Evolutionary conservation across 2,329 filamentous ascomycete species (phyloP).

Genomic region (Alternaria sp.): DNA sequence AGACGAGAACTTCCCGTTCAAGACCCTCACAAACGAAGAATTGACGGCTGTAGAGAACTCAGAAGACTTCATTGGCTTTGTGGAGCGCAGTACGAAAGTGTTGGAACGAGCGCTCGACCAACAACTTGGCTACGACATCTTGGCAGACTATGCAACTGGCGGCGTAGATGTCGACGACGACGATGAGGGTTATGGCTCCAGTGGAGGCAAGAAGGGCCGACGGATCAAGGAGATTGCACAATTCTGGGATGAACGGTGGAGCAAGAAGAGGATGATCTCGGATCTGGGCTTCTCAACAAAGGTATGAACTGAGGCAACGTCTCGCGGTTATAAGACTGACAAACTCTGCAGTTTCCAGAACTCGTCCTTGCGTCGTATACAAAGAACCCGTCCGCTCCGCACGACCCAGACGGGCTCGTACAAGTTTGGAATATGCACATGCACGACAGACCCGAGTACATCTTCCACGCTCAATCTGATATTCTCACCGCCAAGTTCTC

Average conservation of each 20-base stretch:
- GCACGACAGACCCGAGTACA: conserved; percentile 92
- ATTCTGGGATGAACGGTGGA: conserved; percentile 95
- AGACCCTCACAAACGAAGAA: conserved; percentile 84
- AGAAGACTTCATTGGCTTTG: conserved; percentile 92
- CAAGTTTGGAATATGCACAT: conserved; percentile 98
- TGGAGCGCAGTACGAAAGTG: conserved; percentile 95
- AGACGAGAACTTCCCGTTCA: conserved; percentile 72
- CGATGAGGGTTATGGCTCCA: conserved; percentile 74
- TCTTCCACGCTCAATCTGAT: conserved; percentile 95
- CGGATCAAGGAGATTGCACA: conserved; percentile 87
- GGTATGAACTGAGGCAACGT: conserved; percentile 50
- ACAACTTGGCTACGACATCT: conserved; percentile 93
- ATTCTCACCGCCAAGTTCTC: conserved; percentile 96
- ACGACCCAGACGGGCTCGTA: conserved; percentile 90
- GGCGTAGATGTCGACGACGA: conserved; percentile 82
- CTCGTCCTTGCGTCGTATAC: conserved; percentile 94
- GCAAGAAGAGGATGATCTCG: conserved; percentile 96
- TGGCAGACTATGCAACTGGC: conserved; percentile 91
- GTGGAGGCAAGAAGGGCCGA: conserved; percentile 73
- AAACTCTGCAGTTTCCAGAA: conserved; percentile 73
- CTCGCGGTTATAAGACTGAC: conserved; percentile 24
- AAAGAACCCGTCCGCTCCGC: conserved; percentile 93
- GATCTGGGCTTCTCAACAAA: conserved; percentile 95
- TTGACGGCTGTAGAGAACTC: conserved; percentile 89
- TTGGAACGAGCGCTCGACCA: conserved; percentile 95